Evolutionary conservation across 768 basidiomycete species (phyloP), one percentile per base, ranked within the genome.

Genomic region (Boletellus ananiceps): DNA sequence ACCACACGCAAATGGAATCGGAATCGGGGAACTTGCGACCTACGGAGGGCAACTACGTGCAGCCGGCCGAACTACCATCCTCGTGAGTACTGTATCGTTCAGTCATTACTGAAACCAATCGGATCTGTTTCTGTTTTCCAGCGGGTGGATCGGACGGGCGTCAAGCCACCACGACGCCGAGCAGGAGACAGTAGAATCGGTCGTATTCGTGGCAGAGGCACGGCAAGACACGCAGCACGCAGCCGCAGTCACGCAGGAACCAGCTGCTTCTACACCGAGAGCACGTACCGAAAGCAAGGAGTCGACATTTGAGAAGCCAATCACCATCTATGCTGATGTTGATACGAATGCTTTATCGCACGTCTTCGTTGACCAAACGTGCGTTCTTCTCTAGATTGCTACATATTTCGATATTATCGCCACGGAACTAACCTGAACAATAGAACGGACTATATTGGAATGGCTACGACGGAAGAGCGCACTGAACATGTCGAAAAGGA

Each of bases 11-110:
- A 27, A 8, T 8, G 18, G 23, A 37, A 41, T 23, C 4, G 5
- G 41, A 29, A 9, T 32, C 6, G 4, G 41, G 38, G 13, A 32
- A 34, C 19, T 6, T 21, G 1, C 29, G 32, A 1, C 18, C 2
- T 32, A 13, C 4, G 5, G 27, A 29, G 11, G n/a, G 15, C 5
- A 4, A 8, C n/a, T 29, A 35, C 18, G 8, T 25, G 0, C 33
- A 27, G 2, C 18, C 14, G 32, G n/a, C 33, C 3, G 9, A 23
- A 16, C 2, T 12, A 5, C 11, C 27, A 5, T 25, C 42, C 15
- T 18, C 37, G 54, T 56, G 43, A 57, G 56, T 35, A 9, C 36
- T 16, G 4, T n/a, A 11, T 23, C 16, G 5, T 9, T 23, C 5
- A 5, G 3, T 25, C 18, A n/a, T 25, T 4, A 21, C 18, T 48